Percentiles rank a stretch among this genome's conserved stretches.
phyloP scores from a whole-genome alignment of 192 early-diverging fungal genomes.

The Gigaspora rosea region DNA sequence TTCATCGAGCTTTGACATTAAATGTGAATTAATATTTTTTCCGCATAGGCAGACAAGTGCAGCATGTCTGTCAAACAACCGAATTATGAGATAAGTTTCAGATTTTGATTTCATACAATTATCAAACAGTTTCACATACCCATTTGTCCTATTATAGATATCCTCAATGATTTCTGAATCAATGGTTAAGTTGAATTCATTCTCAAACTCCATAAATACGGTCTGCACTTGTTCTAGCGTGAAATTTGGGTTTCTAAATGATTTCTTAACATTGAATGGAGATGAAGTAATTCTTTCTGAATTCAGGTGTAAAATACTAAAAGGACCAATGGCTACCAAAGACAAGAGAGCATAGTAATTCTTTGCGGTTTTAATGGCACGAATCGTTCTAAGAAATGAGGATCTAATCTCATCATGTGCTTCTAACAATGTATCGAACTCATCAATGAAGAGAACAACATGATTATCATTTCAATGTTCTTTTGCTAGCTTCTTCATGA shows the following conservation, averaged over 20 bases:
- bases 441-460: conserved; percentile 32
- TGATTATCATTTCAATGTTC: background rate
- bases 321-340: conserved; percentile 16
- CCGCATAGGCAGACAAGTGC: conserved; percentile 16
- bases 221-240: background rate
- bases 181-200: conserved; percentile 9
- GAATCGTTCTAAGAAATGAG: background rate
- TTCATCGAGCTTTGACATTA: background rate
- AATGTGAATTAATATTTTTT: background rate
- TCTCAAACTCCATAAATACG: conserved; percentile 18
- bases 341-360: background rate
- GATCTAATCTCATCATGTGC: background rate
- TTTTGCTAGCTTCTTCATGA: background rate
- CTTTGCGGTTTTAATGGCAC: conserved; percentile 20
- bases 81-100: conserved; percentile 13
- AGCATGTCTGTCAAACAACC: conserved; percentile 25
- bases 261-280: conserved; percentile 23
- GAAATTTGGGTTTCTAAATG: conserved; percentile 26
- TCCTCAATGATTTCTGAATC: conserved; percentile 34
- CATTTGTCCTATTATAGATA: conserved; percentile 34
- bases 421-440: conserved; percentile 30
- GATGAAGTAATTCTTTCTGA: background rate
- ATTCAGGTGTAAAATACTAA: conserved; percentile 25
- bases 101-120: conserved; percentile 15
- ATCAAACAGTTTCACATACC: conserved; percentile 34